phyloP scores from a whole-genome alignment of 2,329 filamentous ascomycete genomes.

The Neonectria coccinea region DNA sequence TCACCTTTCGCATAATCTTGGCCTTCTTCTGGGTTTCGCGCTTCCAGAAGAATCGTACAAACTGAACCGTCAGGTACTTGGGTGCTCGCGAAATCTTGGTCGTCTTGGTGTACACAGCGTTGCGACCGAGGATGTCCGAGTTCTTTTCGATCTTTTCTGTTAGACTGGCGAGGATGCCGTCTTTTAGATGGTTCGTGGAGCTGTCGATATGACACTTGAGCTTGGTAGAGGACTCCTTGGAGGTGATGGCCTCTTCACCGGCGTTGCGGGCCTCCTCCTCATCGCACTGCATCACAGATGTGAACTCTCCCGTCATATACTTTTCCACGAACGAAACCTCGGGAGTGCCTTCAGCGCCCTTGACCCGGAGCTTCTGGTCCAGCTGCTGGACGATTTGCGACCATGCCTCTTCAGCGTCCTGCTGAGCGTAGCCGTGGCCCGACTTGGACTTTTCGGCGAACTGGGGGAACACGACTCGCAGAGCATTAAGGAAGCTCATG shows the following conservation, averaged over 20 bases:
- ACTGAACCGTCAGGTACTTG: constrained; percentile 96
- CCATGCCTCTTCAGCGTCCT: constrained; percentile 99
- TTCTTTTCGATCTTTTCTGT: constrained; percentile 92
- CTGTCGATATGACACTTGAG: constrained; percentile 95
- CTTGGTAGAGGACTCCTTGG: constrained; percentile 85
- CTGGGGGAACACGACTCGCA: constrained; percentile 86
- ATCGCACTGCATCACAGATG: constrained; percentile 83
- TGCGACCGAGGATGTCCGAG: constrained; percentile 80
- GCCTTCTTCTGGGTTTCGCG: constrained; percentile 96
- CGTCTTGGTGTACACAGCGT: constrained; percentile 88
- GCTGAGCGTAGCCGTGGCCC: constrained; percentile 90
- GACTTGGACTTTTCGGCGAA: constrained; percentile 91
- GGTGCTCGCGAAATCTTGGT: constrained; percentile 91
- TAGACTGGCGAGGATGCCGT: constrained; percentile 85
- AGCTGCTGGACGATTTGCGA: constrained; percentile 91
- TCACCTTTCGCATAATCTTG: constrained; percentile 99
- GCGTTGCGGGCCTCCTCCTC: constrained; percentile 80
- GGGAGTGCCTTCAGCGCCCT: constrained; percentile 60
- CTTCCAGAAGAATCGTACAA: constrained; percentile 99
- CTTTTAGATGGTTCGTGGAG: constrained; percentile 88
- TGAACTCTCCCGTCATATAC: constrained; percentile 87
- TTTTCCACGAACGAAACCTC: constrained; percentile 85
- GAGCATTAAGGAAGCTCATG: constrained; percentile 81
- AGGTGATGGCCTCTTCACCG: constrained; percentile 76
- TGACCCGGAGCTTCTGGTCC: constrained; percentile 79